Conservation (phyloP, 164 flowering plant genomes). For the Annona cherimola region DNA sequence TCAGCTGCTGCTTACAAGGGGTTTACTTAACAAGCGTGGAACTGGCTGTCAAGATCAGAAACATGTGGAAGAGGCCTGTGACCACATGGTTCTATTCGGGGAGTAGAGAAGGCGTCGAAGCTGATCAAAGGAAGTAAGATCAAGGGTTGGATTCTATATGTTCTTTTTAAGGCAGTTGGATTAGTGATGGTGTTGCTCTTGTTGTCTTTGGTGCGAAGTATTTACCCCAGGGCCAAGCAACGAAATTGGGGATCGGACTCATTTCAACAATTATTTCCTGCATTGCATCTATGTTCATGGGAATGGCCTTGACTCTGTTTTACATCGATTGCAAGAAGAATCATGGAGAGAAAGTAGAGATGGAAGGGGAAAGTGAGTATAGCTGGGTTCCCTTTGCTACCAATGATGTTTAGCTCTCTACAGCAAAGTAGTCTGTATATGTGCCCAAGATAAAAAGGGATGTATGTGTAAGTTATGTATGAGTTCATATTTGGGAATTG, state of each 20-base stretch:
- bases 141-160: not conserved
- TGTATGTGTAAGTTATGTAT: too few species aligned
- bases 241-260: not conserved
- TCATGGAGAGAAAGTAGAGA: not conserved
- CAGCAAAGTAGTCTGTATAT: too few species aligned
- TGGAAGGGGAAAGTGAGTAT: not conserved
- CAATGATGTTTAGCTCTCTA: too few species aligned
- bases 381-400: not conserved
- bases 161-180: too few species aligned
- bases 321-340: slow-evolving; percentile 17
- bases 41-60: not conserved
- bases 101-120: slow-evolving; percentile 24
- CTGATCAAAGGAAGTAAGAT: slow-evolving; percentile 22
- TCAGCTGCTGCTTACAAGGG: slow-evolving; percentile 14
- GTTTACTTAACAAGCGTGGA: slow-evolving; percentile 14
- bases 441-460: too few species aligned
- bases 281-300: slow-evolving; percentile 8
- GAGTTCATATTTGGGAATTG: too few species aligned
- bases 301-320: slow-evolving; percentile 18
- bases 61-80: slow-evolving; percentile 15
- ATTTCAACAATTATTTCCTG: not conserved
- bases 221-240: too few species aligned
- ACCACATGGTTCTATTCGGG: slow-evolving; percentile 21
- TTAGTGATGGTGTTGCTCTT: too few species aligned
- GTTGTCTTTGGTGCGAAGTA: too few species aligned